A percentile compares a stretch with the other conserved stretches of the same genome.
phyloP scores from a whole-genome alignment of 257 asterid genomes.

The Lithospermum erythrorhizon region DNA sequence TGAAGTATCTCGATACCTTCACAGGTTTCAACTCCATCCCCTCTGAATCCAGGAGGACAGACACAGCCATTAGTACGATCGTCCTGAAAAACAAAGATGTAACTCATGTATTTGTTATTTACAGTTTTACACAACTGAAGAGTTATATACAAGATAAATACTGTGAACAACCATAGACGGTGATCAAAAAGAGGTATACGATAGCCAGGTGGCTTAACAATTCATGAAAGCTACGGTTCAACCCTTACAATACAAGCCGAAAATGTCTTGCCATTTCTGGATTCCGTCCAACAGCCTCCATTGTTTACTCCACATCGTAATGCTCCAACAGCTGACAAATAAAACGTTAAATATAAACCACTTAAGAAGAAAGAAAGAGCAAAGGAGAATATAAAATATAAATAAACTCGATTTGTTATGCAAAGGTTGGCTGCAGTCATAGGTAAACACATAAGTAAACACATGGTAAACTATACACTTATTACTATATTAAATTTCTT shows the following conservation, averaged over 20 bases:
- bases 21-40: constrained; percentile 75
- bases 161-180: too few species aligned
- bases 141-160: too few species aligned
- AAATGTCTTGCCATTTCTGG: constrained; percentile 55
- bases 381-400: too few species aligned
- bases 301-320: constrained; percentile 70
- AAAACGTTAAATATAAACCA: constrained; percentile 2
- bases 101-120: not conserved
- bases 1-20: constrained; percentile 44
- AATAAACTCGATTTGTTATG: too few species aligned
- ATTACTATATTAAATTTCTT: not conserved
- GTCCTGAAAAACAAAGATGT: constrained; percentile 31
- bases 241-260: constrained; percentile 75
- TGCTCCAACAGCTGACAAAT: constrained; percentile 72
- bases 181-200: too few species aligned
- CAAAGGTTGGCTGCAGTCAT: too few species aligned
- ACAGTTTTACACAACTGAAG: too few species aligned
- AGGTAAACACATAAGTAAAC: too few species aligned
- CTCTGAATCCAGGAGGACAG: constrained; percentile 91
- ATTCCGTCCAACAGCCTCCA: constrained; percentile 90
- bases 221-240: not conserved
- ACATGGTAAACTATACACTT: too few species aligned
- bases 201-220: too few species aligned
- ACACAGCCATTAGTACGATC: constrained; percentile 71
- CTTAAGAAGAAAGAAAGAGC: not conserved